Evolutionary conservation across 1,139 yeast species (phyloP).

Genomic region (Debaryomyces sp.): DNA sequence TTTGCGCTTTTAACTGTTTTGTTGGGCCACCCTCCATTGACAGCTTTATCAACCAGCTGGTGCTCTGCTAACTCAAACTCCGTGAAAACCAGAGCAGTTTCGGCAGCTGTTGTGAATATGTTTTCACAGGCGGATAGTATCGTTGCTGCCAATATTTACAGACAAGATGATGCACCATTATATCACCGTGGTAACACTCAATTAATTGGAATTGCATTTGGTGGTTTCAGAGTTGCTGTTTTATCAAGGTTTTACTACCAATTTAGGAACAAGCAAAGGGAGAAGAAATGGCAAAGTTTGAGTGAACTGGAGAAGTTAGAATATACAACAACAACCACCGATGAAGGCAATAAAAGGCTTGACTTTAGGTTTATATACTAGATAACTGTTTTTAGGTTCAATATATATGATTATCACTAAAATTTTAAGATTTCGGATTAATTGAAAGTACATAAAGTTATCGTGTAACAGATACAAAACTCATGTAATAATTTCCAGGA

Average conservation of each 20-base stretch:
- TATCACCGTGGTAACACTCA: constrained; percentile 54
- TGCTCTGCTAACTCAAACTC: constrained; percentile 58
- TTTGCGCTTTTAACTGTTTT: constrained; percentile 50
- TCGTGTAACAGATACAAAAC: too few relatives aligned
- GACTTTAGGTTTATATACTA: constrained; percentile 37
- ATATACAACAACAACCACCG: constrained; percentile 41
- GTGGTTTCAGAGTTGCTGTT: constrained; percentile 10
- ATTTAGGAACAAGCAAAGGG: constrained; percentile 43
- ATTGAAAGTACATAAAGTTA: neutral
- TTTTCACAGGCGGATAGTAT: constrained; percentile 56
- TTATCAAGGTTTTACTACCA: constrained; percentile 40
- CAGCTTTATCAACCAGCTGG: constrained; percentile 50
- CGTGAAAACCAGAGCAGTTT: constrained; percentile 57
- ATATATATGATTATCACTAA: too few relatives aligned
- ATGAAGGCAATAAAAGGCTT: constrained; percentile 51
- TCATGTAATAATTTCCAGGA: too few relatives aligned
- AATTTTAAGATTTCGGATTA: too few relatives aligned
- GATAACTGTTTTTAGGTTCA: neutral
- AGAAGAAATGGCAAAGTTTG: constrained; percentile 47
- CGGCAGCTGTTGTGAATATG: constrained; percentile 62
- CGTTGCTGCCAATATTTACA: constrained; percentile 54
- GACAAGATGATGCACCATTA: constrained; percentile 53
- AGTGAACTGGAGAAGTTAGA: constrained; percentile 36
- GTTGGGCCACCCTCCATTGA: constrained; percentile 42
- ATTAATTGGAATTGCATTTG: constrained; percentile 10